Base-by-base conservation (phyloP, 1,284 basidiomycete species). In the Veloporphyrellus conicus region DNA sequence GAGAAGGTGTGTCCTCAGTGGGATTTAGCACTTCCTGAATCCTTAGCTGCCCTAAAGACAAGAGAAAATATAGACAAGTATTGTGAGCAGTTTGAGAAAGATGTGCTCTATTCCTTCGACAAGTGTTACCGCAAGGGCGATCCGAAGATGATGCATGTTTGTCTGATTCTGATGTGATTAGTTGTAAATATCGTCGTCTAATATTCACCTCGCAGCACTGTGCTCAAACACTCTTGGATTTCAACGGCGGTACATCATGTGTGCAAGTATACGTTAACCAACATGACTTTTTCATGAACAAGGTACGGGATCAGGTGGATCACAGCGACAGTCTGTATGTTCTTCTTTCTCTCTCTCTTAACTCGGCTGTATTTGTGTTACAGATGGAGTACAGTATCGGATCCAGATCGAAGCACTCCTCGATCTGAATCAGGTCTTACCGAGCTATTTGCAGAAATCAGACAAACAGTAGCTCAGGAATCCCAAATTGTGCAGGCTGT, bases 261-360 rank as follows among this genome's bases (percentile, higher is more conserved):
- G 90, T 99, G 6, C 94, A 98, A 68, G 92, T 99, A 25, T 99
- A 99, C 63, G 96, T 99, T 53, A 99, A 99, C 61, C 96, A 99
- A 68, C 96, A 99, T 63, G 96, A 99, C 67, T 98, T 98, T 73
- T 98, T 98, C 74, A 96, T 97, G 64, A 95, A 96, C 63, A 82
- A 87, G 47, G 79, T 86, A 35, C 78, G 80, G 35, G 85, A 84
- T 50, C 75, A 73, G 33, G 77, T 75, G 54, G 70, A 75, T 37
- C 72, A 72, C 45, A 78, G 81, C 42, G 79, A 82, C 52, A 73
- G 74, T 23, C 63, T 94, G 87, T 91, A 61, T 47, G 82, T 51
- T 19, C 41, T 41, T 31, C 48, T 4, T 48, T 41, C 37, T 16
- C 39, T 9, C 52, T 31, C 15, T 6, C 32, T 29, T 15, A 19